Evolutionary conservation across 352 stramenopile genomes (phyloP).

Genomic region (Pythium plurisporium): DNA sequence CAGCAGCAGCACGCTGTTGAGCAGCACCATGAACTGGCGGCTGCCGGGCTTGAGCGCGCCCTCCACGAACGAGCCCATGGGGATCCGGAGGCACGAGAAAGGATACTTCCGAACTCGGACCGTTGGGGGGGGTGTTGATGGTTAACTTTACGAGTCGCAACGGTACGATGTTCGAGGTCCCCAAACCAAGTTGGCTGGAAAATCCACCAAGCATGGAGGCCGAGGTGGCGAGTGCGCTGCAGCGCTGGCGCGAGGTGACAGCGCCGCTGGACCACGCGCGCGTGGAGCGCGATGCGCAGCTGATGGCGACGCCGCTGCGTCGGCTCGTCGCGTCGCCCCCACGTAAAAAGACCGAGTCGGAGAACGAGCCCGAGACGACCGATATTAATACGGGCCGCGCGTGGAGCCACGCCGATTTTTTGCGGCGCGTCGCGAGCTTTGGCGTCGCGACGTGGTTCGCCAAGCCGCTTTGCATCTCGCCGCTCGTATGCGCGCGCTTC

Average conservation of each 20-base stretch:
- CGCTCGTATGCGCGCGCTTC: conserved; percentile 43
- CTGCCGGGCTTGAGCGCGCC: conserved; percentile 61
- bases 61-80: conserved; percentile 37
- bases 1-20: conserved; percentile 65
- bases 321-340: neutral
- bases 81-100: too few relatives aligned
- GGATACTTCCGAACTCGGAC: too few relatives aligned
- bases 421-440: conserved; percentile 49
- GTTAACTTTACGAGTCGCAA: neutral
- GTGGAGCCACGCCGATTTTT: conserved; percentile 47
- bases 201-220: neutral
- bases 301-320: neutral
- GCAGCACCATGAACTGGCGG: conserved; percentile 63
- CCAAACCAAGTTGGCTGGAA: neutral
- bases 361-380: too few relatives aligned
- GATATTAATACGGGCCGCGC: conserved; percentile 42
- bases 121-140: neutral
- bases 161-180: neutral
- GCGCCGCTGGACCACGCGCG: conserved; percentile 12
- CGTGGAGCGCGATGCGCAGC: conserved; percentile 1
- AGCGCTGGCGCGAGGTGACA: conserved; percentile 23
- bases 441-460: conserved; percentile 56
- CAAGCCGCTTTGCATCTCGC: conserved; percentile 43
- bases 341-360: too few relatives aligned
- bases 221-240: conserved; percentile 14